phyloP scores from a whole-genome alignment of 2,329 filamentous ascomycete species.

The Penicillium olsonii region DNA sequence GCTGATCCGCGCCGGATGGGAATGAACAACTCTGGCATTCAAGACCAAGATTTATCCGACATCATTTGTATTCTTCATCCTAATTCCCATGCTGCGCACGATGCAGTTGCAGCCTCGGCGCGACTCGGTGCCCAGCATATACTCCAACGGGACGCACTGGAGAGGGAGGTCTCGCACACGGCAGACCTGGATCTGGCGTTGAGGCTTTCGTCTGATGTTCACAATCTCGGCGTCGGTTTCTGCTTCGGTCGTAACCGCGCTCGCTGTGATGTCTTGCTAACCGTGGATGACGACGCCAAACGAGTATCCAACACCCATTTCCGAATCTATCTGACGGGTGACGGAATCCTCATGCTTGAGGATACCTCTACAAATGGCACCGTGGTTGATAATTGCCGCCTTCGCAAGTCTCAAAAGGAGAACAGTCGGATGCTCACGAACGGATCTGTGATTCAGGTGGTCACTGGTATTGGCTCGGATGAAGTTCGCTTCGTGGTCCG shows the following conservation, averaged over 20 bases:
- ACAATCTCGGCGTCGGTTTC: slow-evolving; percentile 72
- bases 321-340: slow-evolving; percentile 84
- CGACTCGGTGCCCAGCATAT: slow-evolving; percentile 59
- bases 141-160: slow-evolving; percentile 52
- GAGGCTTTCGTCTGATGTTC: slow-evolving; percentile 72
- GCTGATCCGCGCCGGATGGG: slow-evolving; percentile 79
- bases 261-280: slow-evolving; percentile 72
- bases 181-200: slow-evolving; percentile 68
- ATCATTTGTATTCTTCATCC: slow-evolving; percentile 88
- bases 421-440: slow-evolving; percentile 67
- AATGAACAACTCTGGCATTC: slow-evolving; percentile 78
- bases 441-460: slow-evolving; percentile 72
- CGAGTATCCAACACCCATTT: slow-evolving; percentile 95
- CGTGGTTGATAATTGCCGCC: slow-evolving; percentile 71
- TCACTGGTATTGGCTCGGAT: slow-evolving; percentile 52
- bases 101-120: slow-evolving; percentile 65
- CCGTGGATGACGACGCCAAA: slow-evolving; percentile 67
- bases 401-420: slow-evolving; percentile 56
- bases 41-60: slow-evolving; percentile 79
- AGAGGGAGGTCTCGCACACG: slow-evolving; percentile 41
- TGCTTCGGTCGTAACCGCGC: slow-evolving; percentile 76
- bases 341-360: slow-evolving; percentile 85
- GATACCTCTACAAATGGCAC: slow-evolving; percentile 97
- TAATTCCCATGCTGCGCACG: slow-evolving; percentile 69
- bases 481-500: slow-evolving; percentile 83